A percentile compares a stretch with the other conserved stretches of the same genome.
Evolutionary conservation across 352 stramenopile species (phyloP).

Genomic region (Ochromonadaceae sp.): DNA sequence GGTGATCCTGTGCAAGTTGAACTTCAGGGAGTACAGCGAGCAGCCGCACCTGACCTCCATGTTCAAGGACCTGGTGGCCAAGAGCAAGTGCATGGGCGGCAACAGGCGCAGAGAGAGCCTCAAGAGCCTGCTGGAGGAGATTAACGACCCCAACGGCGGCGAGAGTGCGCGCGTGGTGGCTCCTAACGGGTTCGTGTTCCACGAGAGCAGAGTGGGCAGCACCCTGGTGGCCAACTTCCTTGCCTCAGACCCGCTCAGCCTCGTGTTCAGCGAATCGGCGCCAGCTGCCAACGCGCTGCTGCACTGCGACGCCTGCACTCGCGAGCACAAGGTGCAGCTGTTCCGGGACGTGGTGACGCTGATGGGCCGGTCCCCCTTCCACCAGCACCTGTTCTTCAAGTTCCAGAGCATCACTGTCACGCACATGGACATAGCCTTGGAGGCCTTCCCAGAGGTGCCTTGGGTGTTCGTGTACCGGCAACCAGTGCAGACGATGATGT

Average conservation of each 20-base stretch:
- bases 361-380: conserved; percentile 45
- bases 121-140: not conserved
- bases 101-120: not conserved
- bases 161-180: conserved; percentile 14
- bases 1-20: conserved; percentile 21
- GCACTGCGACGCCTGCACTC: conserved; percentile 11
- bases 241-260: conserved; percentile 27
- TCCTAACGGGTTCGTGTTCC: conserved; percentile 56
- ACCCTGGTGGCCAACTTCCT: conserved; percentile 62
- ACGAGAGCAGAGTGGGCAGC: conserved; percentile 57
- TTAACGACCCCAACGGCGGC: not conserved
- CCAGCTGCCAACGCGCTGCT: conserved; percentile 25
- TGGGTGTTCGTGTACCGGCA: conserved; percentile 62
- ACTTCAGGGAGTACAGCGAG: conserved; percentile 21
- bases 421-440: conserved; percentile 26
- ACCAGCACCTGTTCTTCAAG: conserved; percentile 41
- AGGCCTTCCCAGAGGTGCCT: conserved; percentile 41
- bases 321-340: conserved; percentile 27
- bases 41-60: conserved; percentile 21
- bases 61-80: conserved; percentile 28
- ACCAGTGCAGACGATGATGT: conserved; percentile 56
- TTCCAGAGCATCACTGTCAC: conserved; percentile 39
- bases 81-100: not conserved
- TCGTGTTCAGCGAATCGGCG: conserved; percentile 34
- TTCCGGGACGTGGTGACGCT: conserved; percentile 50